Percentiles rank a stretch among this genome's conserved stretches.
Evolutionary conservation across 2,329 filamentous ascomycete species (phyloP).

Genomic region (Pyricularia grisea): DNA sequence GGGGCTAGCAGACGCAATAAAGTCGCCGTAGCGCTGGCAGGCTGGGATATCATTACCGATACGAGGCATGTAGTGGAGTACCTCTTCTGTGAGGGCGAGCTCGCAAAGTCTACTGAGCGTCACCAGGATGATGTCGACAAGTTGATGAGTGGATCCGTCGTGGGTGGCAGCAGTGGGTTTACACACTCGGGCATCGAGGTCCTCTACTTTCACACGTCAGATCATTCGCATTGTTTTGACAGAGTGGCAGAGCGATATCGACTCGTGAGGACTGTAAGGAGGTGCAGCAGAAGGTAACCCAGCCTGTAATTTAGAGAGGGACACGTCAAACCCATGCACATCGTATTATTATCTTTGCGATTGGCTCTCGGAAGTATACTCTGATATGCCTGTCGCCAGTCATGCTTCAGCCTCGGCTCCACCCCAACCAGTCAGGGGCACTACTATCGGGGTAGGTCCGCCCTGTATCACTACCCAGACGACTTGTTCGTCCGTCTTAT

Average conservation of each 20-base stretch:
- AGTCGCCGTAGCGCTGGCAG: conserved; percentile 49
- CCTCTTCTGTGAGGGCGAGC: conserved; percentile 29
- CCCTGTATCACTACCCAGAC: conserved; percentile 58
- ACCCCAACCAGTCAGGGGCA: conserved; percentile 55
- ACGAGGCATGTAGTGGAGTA: conserved; percentile 48
- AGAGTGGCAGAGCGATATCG: conserved; percentile 5
- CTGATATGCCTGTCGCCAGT: background rate
- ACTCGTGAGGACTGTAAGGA: conserved; percentile 1
- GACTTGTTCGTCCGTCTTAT: conserved; percentile 50
- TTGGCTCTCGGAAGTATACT: background rate
- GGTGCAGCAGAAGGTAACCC: background rate
- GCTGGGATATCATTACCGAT: conserved; percentile 56
- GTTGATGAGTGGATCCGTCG: background rate
- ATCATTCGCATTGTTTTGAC: conserved; percentile 56
- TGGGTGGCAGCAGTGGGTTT: conserved; percentile 5
- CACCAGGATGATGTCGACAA: background rate
- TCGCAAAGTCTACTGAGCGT: background rate
- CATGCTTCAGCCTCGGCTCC: conserved; percentile 25
- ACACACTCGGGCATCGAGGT: conserved; percentile 39
- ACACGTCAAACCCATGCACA: background rate
- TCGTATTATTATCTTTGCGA: background rate
- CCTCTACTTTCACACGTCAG: conserved; percentile 49
- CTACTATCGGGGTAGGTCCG: conserved; percentile 50
- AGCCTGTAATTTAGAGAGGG: background rate
- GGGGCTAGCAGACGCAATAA: conserved; percentile 16